These are phyloP conservation scores for Trichosporon ovoides DNA, from an alignment of 1,284 basidiomycete species.

Conservation along the genomic window DNA sequence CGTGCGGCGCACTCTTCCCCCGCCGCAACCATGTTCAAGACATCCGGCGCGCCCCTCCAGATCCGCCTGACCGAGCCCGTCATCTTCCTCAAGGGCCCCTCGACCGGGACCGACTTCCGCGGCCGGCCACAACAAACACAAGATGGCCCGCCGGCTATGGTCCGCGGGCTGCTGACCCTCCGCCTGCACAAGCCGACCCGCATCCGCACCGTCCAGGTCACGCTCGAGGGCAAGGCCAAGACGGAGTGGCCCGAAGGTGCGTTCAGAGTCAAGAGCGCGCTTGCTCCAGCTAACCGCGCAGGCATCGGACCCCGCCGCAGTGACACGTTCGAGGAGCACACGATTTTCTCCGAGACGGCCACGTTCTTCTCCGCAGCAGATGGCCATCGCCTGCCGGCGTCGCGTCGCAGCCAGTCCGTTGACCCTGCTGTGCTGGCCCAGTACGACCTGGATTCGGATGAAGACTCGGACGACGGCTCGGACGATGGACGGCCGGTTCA, in stretches of 20 bases:
- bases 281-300: conserved; percentile 28
- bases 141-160: conserved; percentile 64
- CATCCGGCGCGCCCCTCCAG: conserved; percentile 60
- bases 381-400: conserved; percentile 10
- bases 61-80: conserved; percentile 77
- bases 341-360: conserved; percentile 65
- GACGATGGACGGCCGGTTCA: conserved; percentile 13
- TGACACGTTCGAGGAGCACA: conserved; percentile 75
- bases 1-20: background rate
- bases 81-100: conserved; percentile 62
- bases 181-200: conserved; percentile 74
- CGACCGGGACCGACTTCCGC: conserved; percentile 49
- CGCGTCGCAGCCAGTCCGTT: conserved; percentile 65
- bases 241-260: conserved; percentile 82
- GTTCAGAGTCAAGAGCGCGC: conserved; percentile 23
- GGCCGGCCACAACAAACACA: conserved; percentile 51
- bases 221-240: conserved; percentile 63
- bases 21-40: conserved; percentile 74
- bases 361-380: conserved; percentile 63
- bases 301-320: conserved; percentile 73
- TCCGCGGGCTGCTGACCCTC: conserved; percentile 82
- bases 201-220: conserved; percentile 77
- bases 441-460: conserved; percentile 38
- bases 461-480: conserved; percentile 33
- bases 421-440: conserved; percentile 60